Percentiles rank a stretch among this genome's conserved stretches.
Evolutionary conservation across 2,329 filamentous ascomycete species (phyloP).

Genomic region (Talaromyces atroroseus): DNA sequence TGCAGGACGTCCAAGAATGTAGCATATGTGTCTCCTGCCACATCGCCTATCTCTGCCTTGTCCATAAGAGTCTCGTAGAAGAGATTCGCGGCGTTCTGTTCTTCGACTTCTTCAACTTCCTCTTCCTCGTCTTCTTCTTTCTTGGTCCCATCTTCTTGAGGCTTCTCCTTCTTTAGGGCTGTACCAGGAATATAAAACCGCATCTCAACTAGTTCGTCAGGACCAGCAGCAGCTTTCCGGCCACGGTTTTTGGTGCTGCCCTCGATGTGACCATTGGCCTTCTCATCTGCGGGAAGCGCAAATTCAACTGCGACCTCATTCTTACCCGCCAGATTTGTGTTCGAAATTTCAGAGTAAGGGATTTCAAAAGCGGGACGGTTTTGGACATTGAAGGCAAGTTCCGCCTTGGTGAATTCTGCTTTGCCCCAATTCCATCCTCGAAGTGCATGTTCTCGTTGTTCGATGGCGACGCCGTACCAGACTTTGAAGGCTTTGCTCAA

Average conservation of each 20-base stretch:
- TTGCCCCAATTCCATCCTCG: slow-evolving; percentile 99
- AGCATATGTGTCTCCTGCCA: slow-evolving; percentile 95
- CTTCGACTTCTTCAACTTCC: slow-evolving; percentile 48
- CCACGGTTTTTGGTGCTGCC: slow-evolving; percentile 67
- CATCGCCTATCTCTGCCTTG: slow-evolving; percentile 98
- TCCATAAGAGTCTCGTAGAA: slow-evolving; percentile 98
- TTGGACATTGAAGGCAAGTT: slow-evolving; percentile 93
- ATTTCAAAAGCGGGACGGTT: slow-evolving; percentile 96
- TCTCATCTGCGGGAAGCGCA: slow-evolving; percentile 65
- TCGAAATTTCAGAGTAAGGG: slow-evolving; percentile 93
- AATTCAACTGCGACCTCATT: slow-evolving; percentile 98
- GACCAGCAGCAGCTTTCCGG: slow-evolving; percentile 81
- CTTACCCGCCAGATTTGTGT: slow-evolving; percentile 94
- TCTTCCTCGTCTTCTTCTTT: slow-evolving; percentile 70
- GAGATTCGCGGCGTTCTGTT: slow-evolving; percentile 92
- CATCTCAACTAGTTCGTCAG: slow-evolving; percentile 96
- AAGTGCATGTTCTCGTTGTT: slow-evolving; percentile 88
- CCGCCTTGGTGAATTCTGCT: slow-evolving; percentile 90
- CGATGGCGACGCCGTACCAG: slow-evolving; percentile 92
- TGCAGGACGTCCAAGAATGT: slow-evolving; percentile 96
- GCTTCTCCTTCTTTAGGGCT: slow-evolving; percentile 64
- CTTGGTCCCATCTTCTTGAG: slow-evolving; percentile 53
- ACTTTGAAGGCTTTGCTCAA: slow-evolving; percentile 91
- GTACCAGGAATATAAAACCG: slow-evolving; percentile 96
- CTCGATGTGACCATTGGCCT: slow-evolving; percentile 66